A percentile compares a stretch with the other conserved stretches of the same genome.
Evolutionary conservation across 78 protist species (phyloP).

Genomic region (Salpingoeca rosetta): DNA sequence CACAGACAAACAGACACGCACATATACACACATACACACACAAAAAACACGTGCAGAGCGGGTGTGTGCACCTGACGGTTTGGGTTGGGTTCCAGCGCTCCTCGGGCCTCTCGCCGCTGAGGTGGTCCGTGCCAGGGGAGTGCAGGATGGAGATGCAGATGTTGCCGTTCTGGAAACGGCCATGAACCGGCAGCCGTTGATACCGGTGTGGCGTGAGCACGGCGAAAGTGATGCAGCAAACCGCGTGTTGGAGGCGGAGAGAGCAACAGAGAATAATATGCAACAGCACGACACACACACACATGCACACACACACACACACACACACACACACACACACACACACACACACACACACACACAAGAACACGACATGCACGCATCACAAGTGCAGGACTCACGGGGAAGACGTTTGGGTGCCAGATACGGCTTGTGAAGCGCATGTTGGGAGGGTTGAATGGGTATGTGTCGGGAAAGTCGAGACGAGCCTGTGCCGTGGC

Average conservation of each 20-base stretch:
- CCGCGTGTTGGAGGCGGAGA: too few relatives aligned
- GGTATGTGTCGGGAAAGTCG: conserved; percentile 63
- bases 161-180: conserved; percentile 24
- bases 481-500: conserved; percentile 28
- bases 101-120: conserved; percentile 59
- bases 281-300: too few relatives aligned
- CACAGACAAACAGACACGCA: neutral
- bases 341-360: neutral
- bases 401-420: conserved; percentile 67
- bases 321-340: neutral
- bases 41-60: neutral
- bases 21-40: neutral
- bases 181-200: neutral
- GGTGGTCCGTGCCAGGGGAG: conserved; percentile 64
- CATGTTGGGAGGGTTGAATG: conserved; percentile 65
- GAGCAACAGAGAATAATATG: too few relatives aligned
- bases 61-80: conserved; percentile 18
- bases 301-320: too few relatives aligned
- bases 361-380: neutral
- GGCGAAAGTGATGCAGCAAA: too few relatives aligned
- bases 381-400: neutral
- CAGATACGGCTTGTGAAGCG: conserved; percentile 51
- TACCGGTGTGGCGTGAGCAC: neutral
- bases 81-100: conserved; percentile 79
- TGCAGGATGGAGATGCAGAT: conserved; percentile 84